Base-by-base conservation (phyloP, 371 early-diverging fungal genomes). In the Saksenaea oblongispora region DNA sequence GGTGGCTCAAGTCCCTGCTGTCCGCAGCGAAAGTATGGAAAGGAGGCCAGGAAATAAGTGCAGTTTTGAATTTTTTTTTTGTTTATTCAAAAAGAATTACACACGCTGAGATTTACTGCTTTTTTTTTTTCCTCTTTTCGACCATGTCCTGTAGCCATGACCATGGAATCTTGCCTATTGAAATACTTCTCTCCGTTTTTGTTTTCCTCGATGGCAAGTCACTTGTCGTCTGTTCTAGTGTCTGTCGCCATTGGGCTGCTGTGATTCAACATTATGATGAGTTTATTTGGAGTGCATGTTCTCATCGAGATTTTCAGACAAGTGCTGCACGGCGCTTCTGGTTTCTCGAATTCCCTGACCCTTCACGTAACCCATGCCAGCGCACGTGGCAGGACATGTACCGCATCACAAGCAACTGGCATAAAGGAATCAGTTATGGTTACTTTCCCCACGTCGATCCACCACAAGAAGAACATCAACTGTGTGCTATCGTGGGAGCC, bases 1-100 rank as follows among this genome's bases (percentile, higher is more conserved):
- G 87, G 87, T 10, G 87, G 85, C 1, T 76, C 80, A 7, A 89
- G 89, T 14, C 82, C 84, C 5, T 85, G 87, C 62, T 91, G 91
- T 59, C 88, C 89, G 5, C 70, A 78, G 34, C 74, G 69, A 47
- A 85, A 84, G 61, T 83, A 82, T 41, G 70, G 73, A 35, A 75
- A 73, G 57, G 28, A 55, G 27, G 58, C 56, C 18, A 34, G 61
- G 10, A 41, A 51, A 56, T 41, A 57, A 31, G 14, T 51, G n/a
- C 34, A 60, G 53, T 60, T 28, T 27, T 34, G 18, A 47, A 51
- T 47, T 35, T 18, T 36, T 54, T 27, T 47, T 42, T 26, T 59
- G 26, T 59, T 59, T 44, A 39, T 28, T 39, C 59, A 61, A 31
- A 47, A 14, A 57, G 35, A 55, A 56, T 54, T 8, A 37, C 26